A percentile compares a stretch with the other conserved stretches of the same genome.
phyloP scores from a whole-genome alignment of 2,329 filamentous ascomycete species.

The Aspergillus brasiliensis region DNA sequence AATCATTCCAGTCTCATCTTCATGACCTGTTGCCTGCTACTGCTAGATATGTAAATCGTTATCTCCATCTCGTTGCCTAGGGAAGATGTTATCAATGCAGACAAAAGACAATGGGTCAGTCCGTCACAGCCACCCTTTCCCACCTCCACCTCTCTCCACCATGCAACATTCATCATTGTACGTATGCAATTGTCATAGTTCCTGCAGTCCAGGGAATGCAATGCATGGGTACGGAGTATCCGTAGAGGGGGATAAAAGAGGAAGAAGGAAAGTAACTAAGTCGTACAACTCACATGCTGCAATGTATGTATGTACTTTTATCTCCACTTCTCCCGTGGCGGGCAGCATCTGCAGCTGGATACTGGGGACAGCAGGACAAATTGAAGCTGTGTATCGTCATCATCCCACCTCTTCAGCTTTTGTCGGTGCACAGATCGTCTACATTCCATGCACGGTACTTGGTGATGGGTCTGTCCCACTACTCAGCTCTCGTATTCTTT shows the following conservation, averaged over 20 bases:
- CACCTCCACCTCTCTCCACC: background rate
- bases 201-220: background rate
- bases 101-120: background rate
- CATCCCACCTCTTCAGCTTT: background rate
- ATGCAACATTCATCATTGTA: background rate
- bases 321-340: background rate
- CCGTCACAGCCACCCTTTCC: background rate
- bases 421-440: no score
- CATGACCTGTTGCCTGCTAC: background rate
- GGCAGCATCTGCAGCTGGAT: background rate
- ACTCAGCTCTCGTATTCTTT: background rate
- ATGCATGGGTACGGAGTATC: no score
- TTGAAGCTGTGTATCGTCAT: background rate
- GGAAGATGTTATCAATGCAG: background rate
- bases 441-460: no score
- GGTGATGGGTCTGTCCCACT: background rate
- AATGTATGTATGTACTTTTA: background rate
- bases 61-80: background rate
- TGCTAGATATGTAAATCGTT: background rate
- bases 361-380: background rate
- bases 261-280: no score
- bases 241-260: no score
- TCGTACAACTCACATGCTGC: background rate
- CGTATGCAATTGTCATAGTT: conserved; percentile 1
- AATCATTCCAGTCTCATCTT: background rate